These are phyloP conservation scores for Mycena maculata DNA, from an alignment of 768 basidiomycete genomes.

Conservation along the genomic window DNA sequence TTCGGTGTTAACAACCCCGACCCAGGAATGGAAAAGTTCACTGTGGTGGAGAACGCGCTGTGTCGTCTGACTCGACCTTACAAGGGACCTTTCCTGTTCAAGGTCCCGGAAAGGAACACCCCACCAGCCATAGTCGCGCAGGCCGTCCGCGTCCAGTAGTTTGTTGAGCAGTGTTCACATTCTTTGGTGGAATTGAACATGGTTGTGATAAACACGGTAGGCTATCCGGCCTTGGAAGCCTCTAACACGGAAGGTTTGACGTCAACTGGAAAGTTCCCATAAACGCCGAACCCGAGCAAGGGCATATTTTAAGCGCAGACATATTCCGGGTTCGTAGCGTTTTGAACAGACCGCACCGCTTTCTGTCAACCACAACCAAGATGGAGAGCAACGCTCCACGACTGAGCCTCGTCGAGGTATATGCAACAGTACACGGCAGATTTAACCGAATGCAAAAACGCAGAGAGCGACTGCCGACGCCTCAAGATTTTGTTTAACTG, in stretches of 20 bases:
- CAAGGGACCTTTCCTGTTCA: background rate
- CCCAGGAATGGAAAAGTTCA: constrained; percentile 5
- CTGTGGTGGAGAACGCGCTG: constrained; percentile 4
- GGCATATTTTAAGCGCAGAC: constrained; percentile 56
- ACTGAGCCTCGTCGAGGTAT: no score
- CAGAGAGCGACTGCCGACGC: no score
- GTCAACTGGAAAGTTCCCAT: constrained; percentile 64
- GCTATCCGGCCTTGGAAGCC: constrained; percentile 70
- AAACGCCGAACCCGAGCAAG: constrained; percentile 71
- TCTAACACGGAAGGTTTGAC: constrained; percentile 61
- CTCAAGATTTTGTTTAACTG: no score
- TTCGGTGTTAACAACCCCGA: background rate
- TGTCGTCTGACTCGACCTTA: background rate
- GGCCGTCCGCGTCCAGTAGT: background rate
- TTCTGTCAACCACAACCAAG: no score
- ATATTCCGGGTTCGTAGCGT: no score
- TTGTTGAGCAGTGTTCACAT: no score
- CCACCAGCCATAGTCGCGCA: background rate
- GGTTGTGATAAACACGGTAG: no score
- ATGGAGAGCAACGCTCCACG: no score
- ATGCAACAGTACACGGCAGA: no score
- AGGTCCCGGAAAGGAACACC: background rate
- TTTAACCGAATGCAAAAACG: no score
- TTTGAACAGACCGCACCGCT: no score
- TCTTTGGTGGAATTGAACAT: no score